Conservation (phyloP, 345 rosid species). For the Moricandia arvensis region DNA sequence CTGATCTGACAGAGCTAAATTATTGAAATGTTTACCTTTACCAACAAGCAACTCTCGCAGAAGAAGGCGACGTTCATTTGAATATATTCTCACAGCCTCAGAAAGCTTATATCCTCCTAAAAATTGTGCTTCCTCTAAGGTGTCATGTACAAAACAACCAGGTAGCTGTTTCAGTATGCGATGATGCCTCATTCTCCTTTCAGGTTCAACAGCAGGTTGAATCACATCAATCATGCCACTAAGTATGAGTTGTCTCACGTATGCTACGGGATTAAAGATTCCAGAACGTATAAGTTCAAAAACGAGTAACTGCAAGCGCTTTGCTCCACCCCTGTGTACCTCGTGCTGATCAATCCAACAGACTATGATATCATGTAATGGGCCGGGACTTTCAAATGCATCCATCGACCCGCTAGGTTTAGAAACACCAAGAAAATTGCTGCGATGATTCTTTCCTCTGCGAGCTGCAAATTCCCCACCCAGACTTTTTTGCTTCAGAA, state of each 20-base stretch:
- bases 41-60: constrained; percentile 51
- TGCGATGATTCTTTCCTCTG: constrained; percentile 41
- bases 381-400: constrained; percentile 85
- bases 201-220: constrained; percentile 47
- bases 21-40: constrained; percentile 34
- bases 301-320: constrained; percentile 68
- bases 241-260: constrained; percentile 85
- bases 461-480: constrained; percentile 46
- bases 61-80: constrained; percentile 82
- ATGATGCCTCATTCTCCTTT: constrained; percentile 72
- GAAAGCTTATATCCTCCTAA: constrained; percentile 59
- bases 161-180: constrained; percentile 83
- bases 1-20: constrained; percentile 31
- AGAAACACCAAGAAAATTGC: constrained; percentile 37
- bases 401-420: constrained; percentile 39
- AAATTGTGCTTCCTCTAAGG: constrained; percentile 64
- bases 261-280: constrained; percentile 83
- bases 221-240: constrained; percentile 77
- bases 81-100: constrained; percentile 63
- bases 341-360: constrained; percentile 99
- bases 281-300: constrained; percentile 82
- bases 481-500: constrained; percentile 69
- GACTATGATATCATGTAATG: constrained; percentile 87
- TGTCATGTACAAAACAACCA: constrained; percentile 55
- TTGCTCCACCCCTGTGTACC: constrained; percentile 66